phyloP scores from a whole-genome alignment of 345 rosid species.

The Rhizophora mangle region DNA sequence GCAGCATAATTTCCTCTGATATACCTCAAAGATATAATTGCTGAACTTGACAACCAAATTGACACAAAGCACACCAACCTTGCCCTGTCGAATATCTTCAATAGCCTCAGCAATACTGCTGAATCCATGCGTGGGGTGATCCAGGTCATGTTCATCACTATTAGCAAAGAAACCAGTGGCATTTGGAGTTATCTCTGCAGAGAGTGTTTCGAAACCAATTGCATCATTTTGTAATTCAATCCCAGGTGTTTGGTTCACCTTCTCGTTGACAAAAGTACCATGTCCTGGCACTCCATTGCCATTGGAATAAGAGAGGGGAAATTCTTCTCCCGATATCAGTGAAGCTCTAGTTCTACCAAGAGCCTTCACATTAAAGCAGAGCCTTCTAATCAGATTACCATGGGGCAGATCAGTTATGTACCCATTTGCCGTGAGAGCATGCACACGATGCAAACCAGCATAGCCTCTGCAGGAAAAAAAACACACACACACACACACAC shows the following conservation, averaged over 20 bases:
- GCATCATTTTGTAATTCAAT: slow-evolving; percentile 38
- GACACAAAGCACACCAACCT: slow-evolving; percentile 38
- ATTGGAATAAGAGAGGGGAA: slow-evolving; percentile 35
- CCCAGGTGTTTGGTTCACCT: slow-evolving; percentile 20
- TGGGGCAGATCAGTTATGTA: slow-evolving; percentile 5
- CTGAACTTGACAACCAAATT: not conserved
- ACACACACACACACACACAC: no score
- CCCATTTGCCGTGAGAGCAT: slow-evolving; percentile 20
- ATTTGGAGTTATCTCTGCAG: slow-evolving; percentile 41
- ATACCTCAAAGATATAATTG: not conserved
- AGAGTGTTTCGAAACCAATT: slow-evolving; percentile 31
- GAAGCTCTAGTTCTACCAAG: slow-evolving; percentile 36
- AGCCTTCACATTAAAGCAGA: slow-evolving; percentile 27
- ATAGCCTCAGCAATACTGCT: slow-evolving; percentile 67
- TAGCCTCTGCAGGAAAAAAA: slow-evolving; percentile 17
- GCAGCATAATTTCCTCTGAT: not conserved
- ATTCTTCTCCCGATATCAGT: slow-evolving; percentile 51
- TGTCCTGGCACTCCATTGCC: slow-evolving; percentile 31
- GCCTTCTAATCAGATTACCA: slow-evolving; percentile 15
- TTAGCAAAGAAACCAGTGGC: slow-evolving; percentile 27
- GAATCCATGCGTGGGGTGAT: slow-evolving; percentile 60
- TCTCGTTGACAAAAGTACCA: slow-evolving; percentile 10
- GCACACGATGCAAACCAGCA: slow-evolving; percentile 21
- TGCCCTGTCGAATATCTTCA: slow-evolving; percentile 71
- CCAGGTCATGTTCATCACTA: slow-evolving; percentile 62